phyloP scores from a whole-genome alignment of 2,329 filamentous ascomycete genomes.

The Arthroderma uncinatum region DNA sequence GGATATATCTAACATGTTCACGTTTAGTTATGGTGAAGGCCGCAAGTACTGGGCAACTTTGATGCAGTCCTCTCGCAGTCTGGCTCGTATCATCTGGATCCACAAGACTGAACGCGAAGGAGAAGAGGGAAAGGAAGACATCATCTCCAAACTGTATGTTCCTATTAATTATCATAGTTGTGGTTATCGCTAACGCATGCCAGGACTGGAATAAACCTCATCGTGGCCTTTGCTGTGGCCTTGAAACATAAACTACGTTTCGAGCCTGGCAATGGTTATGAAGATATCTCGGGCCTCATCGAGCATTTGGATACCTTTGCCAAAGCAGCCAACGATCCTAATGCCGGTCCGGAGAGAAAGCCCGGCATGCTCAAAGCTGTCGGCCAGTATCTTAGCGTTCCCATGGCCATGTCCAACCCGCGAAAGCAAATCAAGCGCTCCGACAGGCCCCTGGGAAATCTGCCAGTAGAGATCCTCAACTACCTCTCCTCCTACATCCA shows the following conservation, averaged over 20 bases:
- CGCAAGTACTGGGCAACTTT: conserved; percentile 53
- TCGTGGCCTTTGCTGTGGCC: conserved; percentile 64
- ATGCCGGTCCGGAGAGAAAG: conserved; percentile 23
- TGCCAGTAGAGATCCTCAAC: conserved; percentile 70
- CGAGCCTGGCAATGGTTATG: conserved; percentile 67
- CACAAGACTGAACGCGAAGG: conserved; percentile 53
- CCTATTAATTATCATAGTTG: not conserved
- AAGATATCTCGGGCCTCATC: conserved; percentile 59
- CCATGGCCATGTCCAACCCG: conserved; percentile 67
- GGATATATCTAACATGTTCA: not conserved
- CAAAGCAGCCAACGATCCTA: conserved; percentile 42
- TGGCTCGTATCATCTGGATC: conserved; percentile 69
- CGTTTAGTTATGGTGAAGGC: conserved; percentile 43
- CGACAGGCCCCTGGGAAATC: conserved; percentile 62
- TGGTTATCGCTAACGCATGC: not conserved
- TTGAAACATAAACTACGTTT: conserved; percentile 77
- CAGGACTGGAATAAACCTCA: conserved; percentile 59
- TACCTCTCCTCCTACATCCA: conserved; percentile 60
- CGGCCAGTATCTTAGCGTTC: conserved; percentile 64
- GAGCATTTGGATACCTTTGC: conserved; percentile 67
- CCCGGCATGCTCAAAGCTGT: conserved; percentile 50
- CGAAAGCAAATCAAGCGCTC: conserved; percentile 65
- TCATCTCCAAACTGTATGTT: conserved; percentile 54
- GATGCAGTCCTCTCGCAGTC: conserved; percentile 44
- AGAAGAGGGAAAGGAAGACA: conserved; percentile 50